Base-by-base conservation (phyloP, 169 alveolate genomes). In the Plasmodium ovale region DNA sequence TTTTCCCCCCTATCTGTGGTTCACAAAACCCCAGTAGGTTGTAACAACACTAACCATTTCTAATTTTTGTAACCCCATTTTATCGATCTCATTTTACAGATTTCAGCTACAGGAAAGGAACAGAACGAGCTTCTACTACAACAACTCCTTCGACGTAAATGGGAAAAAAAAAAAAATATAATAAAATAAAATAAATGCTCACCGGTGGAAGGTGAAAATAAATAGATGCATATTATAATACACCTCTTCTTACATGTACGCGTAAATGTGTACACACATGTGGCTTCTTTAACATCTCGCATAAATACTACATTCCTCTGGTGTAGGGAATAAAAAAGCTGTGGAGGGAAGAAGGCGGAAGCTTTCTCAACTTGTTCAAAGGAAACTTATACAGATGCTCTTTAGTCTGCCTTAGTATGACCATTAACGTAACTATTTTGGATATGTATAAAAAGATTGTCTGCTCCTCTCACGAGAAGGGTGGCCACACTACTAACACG, bases 371-470 rank as follows among this genome's bases (percentile, higher is more conserved):
- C 31, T 58, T 82, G 27, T 82, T 65, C 56, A 82, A 82, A 33
- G 90, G 90, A 47, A 65, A 64, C 35, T 19, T 82, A 12, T 82
- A 82, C 25, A 44, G 90, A 21, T 82, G 90, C n/a, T 64, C 42
- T 25, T 68, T 82, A 19, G 59, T 82, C n/a, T 49, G 90, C 37
- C 70, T 82, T 42, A 82, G 82, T 47, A 67, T 82, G 79, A 25
- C 84, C 19, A 82, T 82, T 21, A 82, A 82, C 33, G 79, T 82
- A 6, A 65, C 90, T 7, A 37, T 82, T 6, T 49, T 82, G 12
- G 82, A 82, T 19, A 39, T 67, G 25, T 47, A 49, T 42, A 82
- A 65, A 70, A 51, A 82, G 25, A n/a, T 65, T 56, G 23, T 39
- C n/a, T n/a, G n/a, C n/a, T n/a, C n/a, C n/a, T n/a, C n/a, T n/a